phyloP scores from a whole-genome alignment of 1,284 basidiomycete species.

The Porodaedalea pini region DNA sequence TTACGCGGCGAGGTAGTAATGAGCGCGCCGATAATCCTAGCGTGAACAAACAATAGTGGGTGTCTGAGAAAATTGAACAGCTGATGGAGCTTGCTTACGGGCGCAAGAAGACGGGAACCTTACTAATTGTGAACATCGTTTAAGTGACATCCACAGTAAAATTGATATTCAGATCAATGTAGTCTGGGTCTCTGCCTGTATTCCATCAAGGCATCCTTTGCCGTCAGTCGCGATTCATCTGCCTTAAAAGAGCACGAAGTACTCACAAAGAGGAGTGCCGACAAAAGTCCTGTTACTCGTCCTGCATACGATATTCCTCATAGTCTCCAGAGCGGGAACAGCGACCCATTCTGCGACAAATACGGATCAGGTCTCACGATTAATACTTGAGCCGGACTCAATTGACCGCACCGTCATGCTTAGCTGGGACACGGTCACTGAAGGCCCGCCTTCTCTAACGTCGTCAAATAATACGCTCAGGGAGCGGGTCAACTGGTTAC shows the following conservation, averaged over 20 bases:
- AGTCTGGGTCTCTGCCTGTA: constrained; percentile 41
- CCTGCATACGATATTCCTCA: constrained; percentile 39
- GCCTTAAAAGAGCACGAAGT: background rate
- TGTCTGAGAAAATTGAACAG: too few relatives aligned
- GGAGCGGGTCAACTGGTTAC: constrained; percentile 26
- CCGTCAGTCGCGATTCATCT: background rate
- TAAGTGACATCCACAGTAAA: constrained; percentile 32
- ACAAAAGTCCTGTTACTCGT: constrained; percentile 40
- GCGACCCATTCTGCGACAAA: constrained; percentile 34
- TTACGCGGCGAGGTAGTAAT: constrained; percentile 16
- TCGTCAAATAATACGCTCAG: constrained; percentile 24
- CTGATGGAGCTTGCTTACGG: too few relatives aligned
- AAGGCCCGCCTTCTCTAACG: constrained; percentile 26
- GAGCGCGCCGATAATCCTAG: constrained; percentile 23
- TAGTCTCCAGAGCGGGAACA: constrained; percentile 31
- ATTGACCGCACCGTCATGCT: constrained; percentile 20
- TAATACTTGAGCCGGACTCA: too few relatives aligned
- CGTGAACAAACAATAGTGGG: background rate
- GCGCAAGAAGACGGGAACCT: constrained; percentile 36
- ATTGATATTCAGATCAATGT: constrained; percentile 34
- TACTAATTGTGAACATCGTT: constrained; percentile 27
- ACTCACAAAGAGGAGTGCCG: constrained; percentile 38
- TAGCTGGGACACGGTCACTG: constrained; percentile 23
- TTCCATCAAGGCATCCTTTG: too few relatives aligned
- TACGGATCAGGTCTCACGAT: background rate